Base-by-base conservation (phyloP, 2,329 filamentous ascomycete genomes). In the Emmonsiellopsis sp. region DNA sequence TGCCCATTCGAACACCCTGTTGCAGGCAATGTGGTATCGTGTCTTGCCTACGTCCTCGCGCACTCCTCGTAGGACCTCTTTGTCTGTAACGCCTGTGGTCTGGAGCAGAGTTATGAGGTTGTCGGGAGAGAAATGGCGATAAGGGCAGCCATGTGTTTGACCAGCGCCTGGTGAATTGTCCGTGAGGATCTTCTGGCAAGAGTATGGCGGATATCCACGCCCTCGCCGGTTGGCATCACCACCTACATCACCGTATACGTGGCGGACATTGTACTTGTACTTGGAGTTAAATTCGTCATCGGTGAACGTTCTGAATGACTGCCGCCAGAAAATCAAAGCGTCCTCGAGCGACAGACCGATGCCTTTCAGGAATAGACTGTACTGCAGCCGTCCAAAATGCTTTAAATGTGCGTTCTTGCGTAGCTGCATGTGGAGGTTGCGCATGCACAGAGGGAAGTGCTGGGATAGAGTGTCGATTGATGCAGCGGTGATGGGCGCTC, bases 261-360 rank as follows among this genome's bases (percentile, higher is more conserved):
- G 92, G n/a, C 91, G 87, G 54, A 97, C 82, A 68, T 98, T 97
- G 79, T 98, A 98, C 44, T 87, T 82, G 73, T 98, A 97, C 67
- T 96, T 90, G 67, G 96, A 97, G 72, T 94, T 94, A 79, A 97
- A 98, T 37, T 85, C 85, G 64, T 97, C 92, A 64, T 97, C 93
- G 0, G 88, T 91, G 59, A 94, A 83, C 60, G 89, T 86, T 67
- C 83, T 84, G 79, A 98, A 97, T 31, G 80, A 78, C 57, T 83
- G 80, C 9, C 93, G 85, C 93, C 93, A 98, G 76, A 98, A 98
- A 10, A 89, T 62, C 26, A 98, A 79, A 62, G 84, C 89, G 70
- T 98, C 92, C 65, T 96, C 90, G n/a, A 98, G 76, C 58, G 82
- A 89, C 31, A 98, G 76, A 0, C 93, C 93, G 55, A 97, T 89